Base-by-base conservation (phyloP, 2,329 filamentous ascomycete genomes). In the Ophiostoma quercus region DNA sequence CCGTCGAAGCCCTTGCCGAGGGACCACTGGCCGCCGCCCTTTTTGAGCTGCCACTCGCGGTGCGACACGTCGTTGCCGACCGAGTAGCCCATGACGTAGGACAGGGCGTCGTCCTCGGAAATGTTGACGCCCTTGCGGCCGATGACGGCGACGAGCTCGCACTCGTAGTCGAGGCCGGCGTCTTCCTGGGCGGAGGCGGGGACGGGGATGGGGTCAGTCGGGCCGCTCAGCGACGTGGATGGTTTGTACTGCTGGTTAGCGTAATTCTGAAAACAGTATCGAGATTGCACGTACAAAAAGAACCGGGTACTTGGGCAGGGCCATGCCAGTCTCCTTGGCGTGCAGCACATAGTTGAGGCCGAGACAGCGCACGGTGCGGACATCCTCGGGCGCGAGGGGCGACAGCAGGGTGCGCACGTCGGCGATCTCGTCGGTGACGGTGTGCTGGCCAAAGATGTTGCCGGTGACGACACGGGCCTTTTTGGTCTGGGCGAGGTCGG, bases 31-130 rank as follows among this genome's bases (percentile, higher is more conserved):
- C 88, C 84, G 19, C 88, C 88, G 19, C 88, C 88, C 57, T 82
- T 84, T 77, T 88, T 85, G 71, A 91, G 78, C 79, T 92, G 90
- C 88, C 90, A 93, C 73, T 92, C 89, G 57, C 91, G 87, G 79
- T 92, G 90, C 12, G 88, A 92, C n/a, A 94, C 85, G 77, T 94
- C 91, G 78, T 94, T 91, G 69, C 90, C 90, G 43, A 91, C 85
- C 1, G 88, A 83, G 76, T 93, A 94, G 5, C 91, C 91, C 1
- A 92, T 81, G 2, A 94, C 89, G 75, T 91, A 88, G 68, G 88
- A 81, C n/a, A 93, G 80, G 0, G 91, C 91, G 29, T 85, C 78
- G 1, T 82, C 81, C 78, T 91, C 88, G 1, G 86, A 78, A 14
- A 94, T 87, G 76, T 92, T 84, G 62, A 81, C 79, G 71, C 87